phyloP scores from a whole-genome alignment of 2,329 filamentous ascomycete genomes.

The Xylaria sp. region DNA sequence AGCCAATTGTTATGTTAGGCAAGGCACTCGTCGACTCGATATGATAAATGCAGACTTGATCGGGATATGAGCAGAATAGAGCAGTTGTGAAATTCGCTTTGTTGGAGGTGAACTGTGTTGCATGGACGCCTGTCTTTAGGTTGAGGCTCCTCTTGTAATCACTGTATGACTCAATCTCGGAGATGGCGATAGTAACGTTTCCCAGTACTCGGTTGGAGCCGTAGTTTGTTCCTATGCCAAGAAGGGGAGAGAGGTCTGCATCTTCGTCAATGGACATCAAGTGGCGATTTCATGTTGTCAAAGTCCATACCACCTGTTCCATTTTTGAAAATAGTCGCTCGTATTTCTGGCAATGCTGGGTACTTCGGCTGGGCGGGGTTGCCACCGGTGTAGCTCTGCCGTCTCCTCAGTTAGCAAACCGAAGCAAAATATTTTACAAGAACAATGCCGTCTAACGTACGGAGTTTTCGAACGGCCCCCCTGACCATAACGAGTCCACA shows the following conservation, averaged over 20 bases:
- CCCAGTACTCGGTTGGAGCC: slow-evolving; percentile 60
- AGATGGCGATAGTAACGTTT: slow-evolving; percentile 57
- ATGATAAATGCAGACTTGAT: slow-evolving; percentile 51
- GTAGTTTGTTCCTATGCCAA: slow-evolving; percentile 49
- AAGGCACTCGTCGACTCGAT: slow-evolving; percentile 46
- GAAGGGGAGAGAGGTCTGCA: slow-evolving; percentile 29
- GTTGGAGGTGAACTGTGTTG: slow-evolving; percentile 48
- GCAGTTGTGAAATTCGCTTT: slow-evolving; percentile 49
- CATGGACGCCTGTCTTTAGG: slow-evolving; percentile 56
- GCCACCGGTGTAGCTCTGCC: slow-evolving; percentile 56
- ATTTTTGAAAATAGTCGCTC: slow-evolving; percentile 60
- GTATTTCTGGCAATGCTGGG: slow-evolving; percentile 54
- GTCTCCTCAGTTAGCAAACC: slow-evolving; percentile 1
- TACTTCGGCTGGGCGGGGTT: slow-evolving; percentile 55
- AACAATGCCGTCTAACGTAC: slow-evolving; percentile 43
- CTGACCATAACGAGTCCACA: slow-evolving; percentile 62
- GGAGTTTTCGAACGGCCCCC: slow-evolving; percentile 59
- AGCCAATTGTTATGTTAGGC: slow-evolving; percentile 54
- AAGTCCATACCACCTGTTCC: slow-evolving; percentile 57
- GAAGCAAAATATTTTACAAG: neutral
- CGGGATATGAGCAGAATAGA: slow-evolving; percentile 59
- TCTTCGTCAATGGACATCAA: neutral
- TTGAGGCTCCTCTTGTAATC: slow-evolving; percentile 51
- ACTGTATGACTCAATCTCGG: slow-evolving; percentile 44
- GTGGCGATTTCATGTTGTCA: neutral